Conservation (phyloP, 2,329 filamentous ascomycete species). For the Sporothrix brunneoviolacea region DNA sequence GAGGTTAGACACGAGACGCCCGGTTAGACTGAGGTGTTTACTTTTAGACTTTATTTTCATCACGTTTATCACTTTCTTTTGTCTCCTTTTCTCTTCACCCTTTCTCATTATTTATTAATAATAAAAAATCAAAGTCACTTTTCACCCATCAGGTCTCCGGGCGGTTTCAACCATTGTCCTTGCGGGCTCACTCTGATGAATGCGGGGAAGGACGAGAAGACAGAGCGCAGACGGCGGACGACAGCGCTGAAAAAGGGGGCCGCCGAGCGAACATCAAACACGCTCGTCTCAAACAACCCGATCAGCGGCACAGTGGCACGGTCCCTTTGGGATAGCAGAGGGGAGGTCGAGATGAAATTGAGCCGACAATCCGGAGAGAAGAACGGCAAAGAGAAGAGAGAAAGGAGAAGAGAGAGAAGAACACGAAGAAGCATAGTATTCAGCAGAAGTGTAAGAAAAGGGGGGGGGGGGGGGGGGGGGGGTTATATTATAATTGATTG, state of each 20-base stretch:
- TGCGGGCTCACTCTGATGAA: neutral
- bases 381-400: neutral
- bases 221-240: neutral
- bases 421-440: neutral
- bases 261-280: conserved; percentile 14
- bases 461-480: neutral
- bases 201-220: neutral
- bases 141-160: no score
- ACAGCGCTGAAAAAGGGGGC: neutral
- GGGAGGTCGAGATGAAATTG: neutral
- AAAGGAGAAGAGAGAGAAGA: neutral
- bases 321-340: neutral
- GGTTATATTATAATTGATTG: no score
- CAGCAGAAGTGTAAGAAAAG: neutral
- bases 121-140: no score
- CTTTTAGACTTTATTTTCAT: neutral
- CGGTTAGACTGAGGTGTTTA: no score
- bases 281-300: conserved; percentile 9
- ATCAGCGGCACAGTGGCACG: conserved; percentile 1
- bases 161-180: no score
- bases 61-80: no score
- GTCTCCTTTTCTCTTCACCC: no score
- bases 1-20: no score
- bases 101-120: no score
- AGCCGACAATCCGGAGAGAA: neutral